Conservation (phyloP, 768 basidiomycete species). For the Krasilnikovozyma curviuscula region DNA sequence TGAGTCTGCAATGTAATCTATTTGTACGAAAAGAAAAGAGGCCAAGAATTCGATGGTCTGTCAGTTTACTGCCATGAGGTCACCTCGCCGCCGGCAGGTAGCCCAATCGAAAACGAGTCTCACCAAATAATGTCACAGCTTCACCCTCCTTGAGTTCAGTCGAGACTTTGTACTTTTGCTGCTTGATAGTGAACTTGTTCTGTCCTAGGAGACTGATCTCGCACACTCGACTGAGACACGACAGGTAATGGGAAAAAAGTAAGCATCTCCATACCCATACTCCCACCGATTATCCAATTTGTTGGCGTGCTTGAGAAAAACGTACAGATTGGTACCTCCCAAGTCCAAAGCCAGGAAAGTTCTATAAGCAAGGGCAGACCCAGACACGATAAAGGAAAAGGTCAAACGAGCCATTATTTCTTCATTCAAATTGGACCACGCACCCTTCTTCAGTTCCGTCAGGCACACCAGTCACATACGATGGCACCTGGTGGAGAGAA, state of each 20-base stretch:
- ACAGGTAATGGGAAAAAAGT: neutral
- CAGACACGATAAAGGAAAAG: neutral
- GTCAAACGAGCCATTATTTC: neutral
- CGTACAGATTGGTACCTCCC: conserved; percentile 91
- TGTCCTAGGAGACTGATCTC: conserved; percentile 80
- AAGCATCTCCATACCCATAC: neutral
- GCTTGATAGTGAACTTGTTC: conserved; percentile 68
- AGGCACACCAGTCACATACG: conserved; percentile 87
- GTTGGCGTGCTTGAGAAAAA: conserved; percentile 13
- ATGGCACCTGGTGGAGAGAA: too few species aligned
- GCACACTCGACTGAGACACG: conserved; percentile 57
- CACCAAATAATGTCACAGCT: conserved; percentile 68
- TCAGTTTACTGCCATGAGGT: too few species aligned
- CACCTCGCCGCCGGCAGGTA: too few species aligned
- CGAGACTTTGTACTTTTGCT: conserved; percentile 94
- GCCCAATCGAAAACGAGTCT: conserved; percentile 13
- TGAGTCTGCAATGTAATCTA: conserved; percentile 93
- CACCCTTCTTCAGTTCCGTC: conserved; percentile 86
- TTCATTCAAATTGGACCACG: conserved; percentile 16
- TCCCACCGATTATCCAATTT: too few species aligned
- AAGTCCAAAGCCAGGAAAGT: conserved; percentile 92
- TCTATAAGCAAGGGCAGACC: conserved; percentile 28
- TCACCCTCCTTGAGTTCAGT: conserved; percentile 85
- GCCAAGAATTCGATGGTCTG: neutral
- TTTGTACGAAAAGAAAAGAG: neutral